A percentile compares a stretch with the other conserved stretches of the same genome.
phyloP scores from a whole-genome alignment of 1,139 yeast genomes.

The Taphrina betulina region DNA sequence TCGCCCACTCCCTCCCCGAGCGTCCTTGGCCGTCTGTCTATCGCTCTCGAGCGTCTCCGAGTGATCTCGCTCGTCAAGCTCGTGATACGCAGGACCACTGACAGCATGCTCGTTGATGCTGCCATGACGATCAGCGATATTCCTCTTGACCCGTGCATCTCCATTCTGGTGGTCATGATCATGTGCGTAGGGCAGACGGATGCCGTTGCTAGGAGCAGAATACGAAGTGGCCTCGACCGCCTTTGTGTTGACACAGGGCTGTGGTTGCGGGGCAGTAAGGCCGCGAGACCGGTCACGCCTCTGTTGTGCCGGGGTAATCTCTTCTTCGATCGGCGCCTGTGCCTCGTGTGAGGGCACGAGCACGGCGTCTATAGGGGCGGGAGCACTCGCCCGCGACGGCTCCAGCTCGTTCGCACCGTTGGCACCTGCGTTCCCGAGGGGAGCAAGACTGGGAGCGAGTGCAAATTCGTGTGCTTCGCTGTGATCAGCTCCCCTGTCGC shows the following conservation, averaged over 20 bases:
- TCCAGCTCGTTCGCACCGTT: constrained; percentile 6
- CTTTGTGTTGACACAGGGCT: constrained; percentile 21
- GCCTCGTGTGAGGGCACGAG: constrained; percentile 7
- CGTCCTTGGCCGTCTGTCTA: background rate
- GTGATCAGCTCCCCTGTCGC: background rate
- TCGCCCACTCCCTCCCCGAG: background rate
- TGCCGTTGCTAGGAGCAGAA: constrained; percentile 2
- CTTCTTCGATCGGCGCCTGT: background rate
- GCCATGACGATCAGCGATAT: background rate
- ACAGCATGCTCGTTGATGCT: constrained; percentile 2
- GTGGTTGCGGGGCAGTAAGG: constrained; percentile 16
- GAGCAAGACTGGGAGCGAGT: constrained; percentile 8
- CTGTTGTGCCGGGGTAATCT: constrained; percentile 10
- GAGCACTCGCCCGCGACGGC: constrained; percentile 12
- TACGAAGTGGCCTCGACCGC: constrained; percentile 22
- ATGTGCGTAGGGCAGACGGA: constrained; percentile 8
- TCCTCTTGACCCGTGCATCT: background rate
- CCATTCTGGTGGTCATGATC: constrained; percentile 3
- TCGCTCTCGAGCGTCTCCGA: background rate
- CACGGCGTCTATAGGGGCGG: constrained; percentile 8
- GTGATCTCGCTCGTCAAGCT: background rate
- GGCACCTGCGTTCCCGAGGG: constrained; percentile 11
- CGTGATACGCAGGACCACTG: background rate
- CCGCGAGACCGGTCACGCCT: constrained; percentile 4
- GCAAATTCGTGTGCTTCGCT: constrained; percentile 3